Percentiles rank a stretch among this genome's conserved stretches.
These are phyloP conservation scores for Stramenopiles sp. DNA, from an alignment of 352 stramenopile genomes.

Conservation along the genomic window DNA sequence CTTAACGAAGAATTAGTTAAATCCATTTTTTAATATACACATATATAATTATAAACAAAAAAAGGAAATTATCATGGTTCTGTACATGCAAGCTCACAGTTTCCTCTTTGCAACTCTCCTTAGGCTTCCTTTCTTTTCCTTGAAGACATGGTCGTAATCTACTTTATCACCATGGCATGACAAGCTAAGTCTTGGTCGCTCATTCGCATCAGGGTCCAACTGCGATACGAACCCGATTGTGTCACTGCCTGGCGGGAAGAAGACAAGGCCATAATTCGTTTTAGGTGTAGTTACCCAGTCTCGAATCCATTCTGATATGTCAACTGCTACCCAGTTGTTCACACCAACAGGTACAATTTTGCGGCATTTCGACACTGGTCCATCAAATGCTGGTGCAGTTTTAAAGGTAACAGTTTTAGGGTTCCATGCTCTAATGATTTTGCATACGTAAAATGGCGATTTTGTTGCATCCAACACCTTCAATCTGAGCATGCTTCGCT, in stretches of 20 bases:
- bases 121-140: neutral
- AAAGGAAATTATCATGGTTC: neutral
- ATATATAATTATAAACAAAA: neutral
- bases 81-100: neutral
- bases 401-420: neutral
- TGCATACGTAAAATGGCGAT: neutral
- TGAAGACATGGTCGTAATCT: slow-evolving; percentile 7
- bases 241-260: neutral
- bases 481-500: neutral
- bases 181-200: neutral
- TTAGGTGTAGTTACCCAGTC: neutral
- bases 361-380: neutral
- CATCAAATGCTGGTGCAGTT: neutral
- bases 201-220: slow-evolving; percentile 5
- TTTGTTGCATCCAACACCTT: neutral
- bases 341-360: neutral
- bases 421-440: neutral
- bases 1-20: neutral
- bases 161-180: slow-evolving; percentile 10
- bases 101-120: neutral
- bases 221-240: neutral
- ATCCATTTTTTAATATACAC: neutral
- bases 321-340: neutral
- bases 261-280: slow-evolving; percentile 5
- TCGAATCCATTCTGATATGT: slow-evolving; percentile 5